phyloP scores from a whole-genome alignment of 2,329 filamentous ascomycete genomes.

The Colletotrichum truncatum region DNA sequence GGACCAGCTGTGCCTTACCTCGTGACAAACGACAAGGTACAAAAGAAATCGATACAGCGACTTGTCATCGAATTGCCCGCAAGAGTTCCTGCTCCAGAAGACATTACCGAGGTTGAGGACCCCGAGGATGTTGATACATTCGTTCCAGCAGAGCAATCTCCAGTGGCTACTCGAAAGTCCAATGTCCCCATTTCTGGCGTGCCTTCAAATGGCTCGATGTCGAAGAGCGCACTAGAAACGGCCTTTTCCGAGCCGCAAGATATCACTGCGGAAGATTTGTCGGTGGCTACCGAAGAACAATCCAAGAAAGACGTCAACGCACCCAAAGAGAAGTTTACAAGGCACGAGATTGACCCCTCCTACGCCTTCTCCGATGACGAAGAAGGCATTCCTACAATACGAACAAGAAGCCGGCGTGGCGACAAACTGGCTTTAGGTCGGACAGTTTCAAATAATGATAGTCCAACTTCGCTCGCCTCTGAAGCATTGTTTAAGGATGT shows the following conservation, averaged over 20 bases:
- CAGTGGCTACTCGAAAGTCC: background rate
- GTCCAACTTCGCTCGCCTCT: no score
- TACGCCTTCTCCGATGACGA: slow-evolving; percentile 37
- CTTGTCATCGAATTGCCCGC: slow-evolving; percentile 10
- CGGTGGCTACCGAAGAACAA: background rate
- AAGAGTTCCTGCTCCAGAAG: background rate
- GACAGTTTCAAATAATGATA: no score
- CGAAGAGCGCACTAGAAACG: background rate
- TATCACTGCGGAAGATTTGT: no score
- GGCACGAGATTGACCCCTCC: slow-evolving; percentile 27
- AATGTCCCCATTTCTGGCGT: background rate
- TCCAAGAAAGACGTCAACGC: background rate
- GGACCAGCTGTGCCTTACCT: background rate
- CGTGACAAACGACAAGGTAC: background rate
- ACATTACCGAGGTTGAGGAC: slow-evolving; percentile 7
- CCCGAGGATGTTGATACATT: slow-evolving; percentile 7
- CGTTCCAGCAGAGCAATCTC: background rate
- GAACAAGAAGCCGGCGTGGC: background rate
- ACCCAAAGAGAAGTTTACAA: slow-evolving; percentile 10
- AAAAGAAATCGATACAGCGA: background rate
- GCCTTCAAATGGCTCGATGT: no score
- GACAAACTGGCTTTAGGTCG: background rate
- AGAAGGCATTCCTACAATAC: slow-evolving; percentile 26
- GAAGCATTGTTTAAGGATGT: no score
- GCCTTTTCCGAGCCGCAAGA: background rate